Evolutionary conservation across 495 filamentous ascomycete genomes (phyloP).

Genomic region (Aspergillus biplanus): DNA sequence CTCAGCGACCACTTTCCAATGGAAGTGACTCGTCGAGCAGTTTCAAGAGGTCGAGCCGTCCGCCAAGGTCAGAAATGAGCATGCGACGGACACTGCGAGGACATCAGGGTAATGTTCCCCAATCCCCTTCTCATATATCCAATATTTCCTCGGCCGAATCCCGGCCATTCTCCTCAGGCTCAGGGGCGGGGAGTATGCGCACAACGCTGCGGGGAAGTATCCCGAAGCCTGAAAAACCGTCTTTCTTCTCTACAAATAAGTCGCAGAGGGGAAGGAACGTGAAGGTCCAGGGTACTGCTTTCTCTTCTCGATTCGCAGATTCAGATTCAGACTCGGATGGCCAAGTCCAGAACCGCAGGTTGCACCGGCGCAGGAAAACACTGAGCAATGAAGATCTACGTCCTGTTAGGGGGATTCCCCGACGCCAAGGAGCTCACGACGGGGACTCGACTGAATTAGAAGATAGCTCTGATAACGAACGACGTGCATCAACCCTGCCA

Average conservation of each 20-base stretch:
- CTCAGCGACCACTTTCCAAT: conserved; percentile 45
- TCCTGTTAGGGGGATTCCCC: conserved; percentile 69
- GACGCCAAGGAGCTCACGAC: conserved; percentile 51
- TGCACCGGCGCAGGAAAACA: conserved; percentile 77
- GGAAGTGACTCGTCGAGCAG: conserved; percentile 67
- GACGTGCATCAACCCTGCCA: conserved; percentile 15
- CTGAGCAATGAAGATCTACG: conserved; percentile 77
- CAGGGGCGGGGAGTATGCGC: conserved; percentile 44
- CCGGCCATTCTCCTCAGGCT: conserved; percentile 39
- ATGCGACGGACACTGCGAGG: conserved; percentile 63
- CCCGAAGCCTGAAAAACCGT: conserved; percentile 40
- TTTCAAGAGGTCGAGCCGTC: conserved; percentile 55
- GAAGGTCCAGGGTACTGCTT: conserved; percentile 26
- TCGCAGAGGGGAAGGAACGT: conserved; percentile 39
- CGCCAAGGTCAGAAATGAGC: conserved; percentile 36
- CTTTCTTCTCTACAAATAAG: conserved; percentile 54
- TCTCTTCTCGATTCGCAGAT: conserved; percentile 58
- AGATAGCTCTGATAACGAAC: conserved; percentile 58
- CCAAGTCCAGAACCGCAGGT: conserved; percentile 37
- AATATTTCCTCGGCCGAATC: conserved; percentile 33
- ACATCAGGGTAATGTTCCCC: conserved; percentile 28
- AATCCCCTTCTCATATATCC: conserved; percentile 33
- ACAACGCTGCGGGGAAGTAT: conserved; percentile 52
- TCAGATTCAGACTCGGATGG: conserved; percentile 73
- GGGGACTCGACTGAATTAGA: conserved; percentile 73